Evolutionary conservation across 306 rosid genomes (phyloP).

Genomic region (Boehmeria nivea): DNA sequence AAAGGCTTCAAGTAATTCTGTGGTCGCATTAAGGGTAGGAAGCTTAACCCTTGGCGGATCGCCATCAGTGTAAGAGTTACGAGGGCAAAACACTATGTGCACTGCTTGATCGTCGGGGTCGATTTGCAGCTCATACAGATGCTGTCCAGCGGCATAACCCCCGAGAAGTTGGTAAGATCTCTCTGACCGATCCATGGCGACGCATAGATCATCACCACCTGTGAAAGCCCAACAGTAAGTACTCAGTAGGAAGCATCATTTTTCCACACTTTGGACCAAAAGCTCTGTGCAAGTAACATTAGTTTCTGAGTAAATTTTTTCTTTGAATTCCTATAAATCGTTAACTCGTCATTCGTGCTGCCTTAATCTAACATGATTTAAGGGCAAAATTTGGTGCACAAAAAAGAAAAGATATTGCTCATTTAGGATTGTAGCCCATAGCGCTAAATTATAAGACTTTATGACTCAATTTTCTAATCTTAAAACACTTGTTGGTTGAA

Average conservation of each 20-base stretch:
- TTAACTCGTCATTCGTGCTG: background rate
- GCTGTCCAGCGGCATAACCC: conserved; percentile 74
- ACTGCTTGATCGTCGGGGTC: conserved; percentile 15
- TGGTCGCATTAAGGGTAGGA: conserved; percentile 68
- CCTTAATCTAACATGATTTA: no score
- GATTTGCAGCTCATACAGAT: conserved; percentile 43
- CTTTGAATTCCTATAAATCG: background rate
- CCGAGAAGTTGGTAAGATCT: conserved; percentile 88
- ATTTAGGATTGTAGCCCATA: no score
- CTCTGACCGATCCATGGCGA: conserved; percentile 79
- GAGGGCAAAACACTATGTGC: conserved; percentile 56
- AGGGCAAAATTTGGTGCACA: no score
- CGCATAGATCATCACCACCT: conserved; percentile 72
- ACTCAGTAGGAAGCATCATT: no score
- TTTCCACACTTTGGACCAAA: background rate
- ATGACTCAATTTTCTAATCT: no score
- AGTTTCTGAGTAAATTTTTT: background rate
- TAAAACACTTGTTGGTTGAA: no score
- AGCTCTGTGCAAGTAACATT: background rate
- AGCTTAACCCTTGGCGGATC: conserved; percentile 66
- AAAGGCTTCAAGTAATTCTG: conserved; percentile 36
- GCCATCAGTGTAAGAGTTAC: conserved; percentile 30
- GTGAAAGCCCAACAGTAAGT: background rate
- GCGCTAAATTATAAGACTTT: no score
- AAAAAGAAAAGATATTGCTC: no score